These are phyloP conservation scores for Guillardia theta DNA, from an alignment of 78 protist genomes.

Conservation along the genomic window DNA sequence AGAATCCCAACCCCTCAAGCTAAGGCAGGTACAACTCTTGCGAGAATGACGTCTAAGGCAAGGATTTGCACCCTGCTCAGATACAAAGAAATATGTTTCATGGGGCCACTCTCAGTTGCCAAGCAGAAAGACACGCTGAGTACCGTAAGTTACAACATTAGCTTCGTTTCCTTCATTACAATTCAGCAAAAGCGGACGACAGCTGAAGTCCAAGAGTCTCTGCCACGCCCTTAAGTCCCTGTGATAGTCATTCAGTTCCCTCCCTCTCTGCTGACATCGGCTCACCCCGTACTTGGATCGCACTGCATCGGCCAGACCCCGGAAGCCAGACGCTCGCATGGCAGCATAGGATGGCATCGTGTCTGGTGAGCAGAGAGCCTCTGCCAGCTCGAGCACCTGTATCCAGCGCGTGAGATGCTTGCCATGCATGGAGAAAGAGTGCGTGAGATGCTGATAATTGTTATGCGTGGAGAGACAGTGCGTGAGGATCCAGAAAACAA, in stretches of 20 bases:
- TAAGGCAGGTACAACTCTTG: too few relatives aligned
- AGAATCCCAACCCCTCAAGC: too few relatives aligned
- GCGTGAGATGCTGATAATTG: not conserved
- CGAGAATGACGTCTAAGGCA: too few relatives aligned
- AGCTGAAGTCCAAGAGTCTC: not conserved
- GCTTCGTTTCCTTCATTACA: too few relatives aligned
- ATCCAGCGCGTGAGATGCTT: not conserved
- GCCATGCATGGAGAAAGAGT: not conserved
- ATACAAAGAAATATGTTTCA: too few relatives aligned
- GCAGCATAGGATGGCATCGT: constrained; percentile 31
- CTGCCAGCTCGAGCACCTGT: not conserved
- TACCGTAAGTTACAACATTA: too few relatives aligned
- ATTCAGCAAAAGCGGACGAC: not conserved
- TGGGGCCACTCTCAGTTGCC: too few relatives aligned
- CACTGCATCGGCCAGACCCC: not conserved
- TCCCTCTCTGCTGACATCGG: too few relatives aligned
- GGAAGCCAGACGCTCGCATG: not conserved
- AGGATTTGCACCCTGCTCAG: too few relatives aligned
- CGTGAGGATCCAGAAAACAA: not conserved
- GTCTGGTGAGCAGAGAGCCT: constrained; percentile 14
- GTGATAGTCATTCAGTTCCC: too few relatives aligned
- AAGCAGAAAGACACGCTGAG: too few relatives aligned
- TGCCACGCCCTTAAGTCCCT: not conserved
- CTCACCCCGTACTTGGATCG: not conserved
- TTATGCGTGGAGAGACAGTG: not conserved